Conservation (phyloP, 768 basidiomycete genomes). For the Suillus decipiens region DNA sequence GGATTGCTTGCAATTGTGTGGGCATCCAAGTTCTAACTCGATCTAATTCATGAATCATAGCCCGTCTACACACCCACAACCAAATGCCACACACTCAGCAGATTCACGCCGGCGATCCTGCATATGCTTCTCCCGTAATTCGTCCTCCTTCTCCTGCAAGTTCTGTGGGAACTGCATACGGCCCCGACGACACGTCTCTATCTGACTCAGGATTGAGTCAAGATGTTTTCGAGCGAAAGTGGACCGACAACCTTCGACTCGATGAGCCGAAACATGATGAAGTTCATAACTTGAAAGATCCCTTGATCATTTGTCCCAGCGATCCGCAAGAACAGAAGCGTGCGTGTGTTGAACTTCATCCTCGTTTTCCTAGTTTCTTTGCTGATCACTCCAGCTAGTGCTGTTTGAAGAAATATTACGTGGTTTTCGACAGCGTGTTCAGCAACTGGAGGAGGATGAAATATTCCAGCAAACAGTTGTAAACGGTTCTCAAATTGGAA, state of each 20-base stretch:
- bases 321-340: conserved; percentile 41
- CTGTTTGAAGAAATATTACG: conserved; percentile 40
- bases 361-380: neutral
- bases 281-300: conserved; percentile 31
- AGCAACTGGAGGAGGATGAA: conserved; percentile 46
- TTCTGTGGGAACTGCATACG: conserved; percentile 49
- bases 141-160: conserved; percentile 49
- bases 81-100: conserved; percentile 33
- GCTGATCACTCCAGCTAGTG: conserved; percentile 22
- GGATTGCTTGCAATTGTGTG: conserved; percentile 7
- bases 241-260: conserved; percentile 36
- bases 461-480: conserved; percentile 41
- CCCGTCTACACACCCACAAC: conserved; percentile 7
- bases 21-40: conserved; percentile 7
- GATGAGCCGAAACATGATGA: conserved; percentile 40
- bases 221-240: conserved; percentile 39
- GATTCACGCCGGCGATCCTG: conserved; percentile 36
- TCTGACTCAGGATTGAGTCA: conserved; percentile 41
- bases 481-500: conserved; percentile 36
- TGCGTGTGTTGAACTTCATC: conserved; percentile 33
- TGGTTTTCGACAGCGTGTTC: conserved; percentile 38
- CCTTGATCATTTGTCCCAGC: conserved; percentile 35
- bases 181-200: conserved; percentile 45
- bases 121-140: conserved; percentile 47
- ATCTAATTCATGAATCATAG: neutral